phyloP scores from a whole-genome alignment of 805 yeast species.

The Kodamaea restingae region DNA sequence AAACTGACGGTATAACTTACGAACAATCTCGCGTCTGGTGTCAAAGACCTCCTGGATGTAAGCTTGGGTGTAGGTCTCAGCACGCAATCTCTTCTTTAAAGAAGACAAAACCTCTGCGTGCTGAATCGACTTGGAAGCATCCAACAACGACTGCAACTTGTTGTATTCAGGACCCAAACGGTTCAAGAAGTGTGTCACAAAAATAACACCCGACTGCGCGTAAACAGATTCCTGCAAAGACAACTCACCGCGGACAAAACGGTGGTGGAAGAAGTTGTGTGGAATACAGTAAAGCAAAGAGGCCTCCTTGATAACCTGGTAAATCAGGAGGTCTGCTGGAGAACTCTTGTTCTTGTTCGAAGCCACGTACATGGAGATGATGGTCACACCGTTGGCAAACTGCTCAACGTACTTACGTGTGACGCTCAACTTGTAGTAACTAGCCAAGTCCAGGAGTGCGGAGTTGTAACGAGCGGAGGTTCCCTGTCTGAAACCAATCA shows the following conservation, averaged over 20 bases:
- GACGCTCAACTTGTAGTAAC: slow-evolving; percentile 79
- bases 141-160: slow-evolving; percentile 61
- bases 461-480: slow-evolving; percentile 84
- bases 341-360: slow-evolving; percentile 46
- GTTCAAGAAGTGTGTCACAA: slow-evolving; percentile 91
- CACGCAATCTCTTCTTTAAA: slow-evolving; percentile 83
- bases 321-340: slow-evolving; percentile 70
- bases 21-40: slow-evolving; percentile 64
- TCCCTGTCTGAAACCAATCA: slow-evolving; percentile 82
- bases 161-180: slow-evolving; percentile 88
- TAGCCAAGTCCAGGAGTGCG: slow-evolving; percentile 80
- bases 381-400: slow-evolving; percentile 82
- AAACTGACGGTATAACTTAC: slow-evolving; percentile 83
- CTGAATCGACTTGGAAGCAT: slow-evolving; percentile 54
- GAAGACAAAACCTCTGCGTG: slow-evolving; percentile 73
- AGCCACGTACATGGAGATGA: slow-evolving; percentile 80
- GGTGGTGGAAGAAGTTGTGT: slow-evolving; percentile 69
- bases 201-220: slow-evolving; percentile 89
- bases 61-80: slow-evolving; percentile 87
- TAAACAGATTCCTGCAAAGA: slow-evolving; percentile 93
- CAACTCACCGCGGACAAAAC: slow-evolving; percentile 69
- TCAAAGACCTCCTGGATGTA: slow-evolving; percentile 75
- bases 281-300: slow-evolving; percentile 90
- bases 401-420: slow-evolving; percentile 93
- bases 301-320: slow-evolving; percentile 91